Base-by-base conservation (phyloP, 352 stramenopile species). In the Blastocystis sp. region DNA sequence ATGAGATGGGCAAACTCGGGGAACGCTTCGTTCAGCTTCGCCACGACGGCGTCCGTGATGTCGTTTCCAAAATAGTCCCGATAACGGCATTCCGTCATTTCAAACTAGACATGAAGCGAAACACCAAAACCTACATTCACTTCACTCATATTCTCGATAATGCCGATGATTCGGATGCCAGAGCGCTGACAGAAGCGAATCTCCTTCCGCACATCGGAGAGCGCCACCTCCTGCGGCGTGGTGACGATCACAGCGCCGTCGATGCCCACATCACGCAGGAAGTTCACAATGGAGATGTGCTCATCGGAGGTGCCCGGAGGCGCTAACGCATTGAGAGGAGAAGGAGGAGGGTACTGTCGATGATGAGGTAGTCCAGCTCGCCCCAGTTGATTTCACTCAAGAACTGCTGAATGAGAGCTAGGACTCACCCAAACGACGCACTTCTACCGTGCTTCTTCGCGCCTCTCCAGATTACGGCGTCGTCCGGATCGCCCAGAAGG, bases 171-270 rank as follows among this genome's bases (percentile, higher is more conserved):
- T 1, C 89, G 82, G 21, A 91, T 84, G 17, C 88, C 91, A 2
- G 96, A 97, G 90, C 99, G 99, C 89, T 93, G 93, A 90, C 97
- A 99, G 91, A 99, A 99, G 91, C 98, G 99, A n/a, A 99, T 91
- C 90, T 99, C 97, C 90, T 99, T 99, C 78, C 97, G 93, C 2
- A 99, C 97, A 90, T 99, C 97, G 5, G 93, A 95, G 89, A 99
- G 95, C n/a, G 96, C 95, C 21, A 99, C 96, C 92, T 99, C 96
- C 90, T 99, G 97, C 17, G 87, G 87, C 21, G 97, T 99, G 0
- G 97, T 99, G 2, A 99, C 96, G 40, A 99, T 94, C 61, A 99
- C 93, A 0, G 96, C 97, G 10, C 96, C 96, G 48, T 88, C 78
- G 56, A 88, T 79, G 74, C 98, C 94, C 70, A 97, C 90, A 65